phyloP scores from a whole-genome alignment of 139 green algal genomes.

The Pycnococcus provasolii region DNA sequence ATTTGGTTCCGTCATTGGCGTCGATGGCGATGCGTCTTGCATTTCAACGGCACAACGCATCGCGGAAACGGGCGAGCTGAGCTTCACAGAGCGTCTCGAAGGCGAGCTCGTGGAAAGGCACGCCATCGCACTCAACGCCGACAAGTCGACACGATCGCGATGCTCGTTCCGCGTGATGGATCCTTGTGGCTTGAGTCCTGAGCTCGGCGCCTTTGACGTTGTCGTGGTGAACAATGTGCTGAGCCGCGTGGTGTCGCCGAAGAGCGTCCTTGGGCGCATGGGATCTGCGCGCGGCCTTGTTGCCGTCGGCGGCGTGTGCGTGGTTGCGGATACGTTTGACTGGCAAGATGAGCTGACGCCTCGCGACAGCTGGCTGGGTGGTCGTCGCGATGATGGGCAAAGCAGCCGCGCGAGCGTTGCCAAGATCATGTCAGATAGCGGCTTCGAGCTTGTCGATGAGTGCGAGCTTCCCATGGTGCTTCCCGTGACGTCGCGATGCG shows the following conservation, averaged over 20 bases:
- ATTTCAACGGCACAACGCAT: neutral
- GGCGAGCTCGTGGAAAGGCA: neutral
- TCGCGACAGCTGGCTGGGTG: neutral
- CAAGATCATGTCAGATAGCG: neutral
- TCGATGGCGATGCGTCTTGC: constrained; percentile 49
- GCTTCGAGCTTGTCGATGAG: neutral
- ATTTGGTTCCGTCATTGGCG: constrained; percentile 53
- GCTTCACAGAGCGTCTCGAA: neutral
- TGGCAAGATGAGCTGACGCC: neutral
- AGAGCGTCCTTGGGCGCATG: constrained; percentile 5
- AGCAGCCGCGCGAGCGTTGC: neutral
- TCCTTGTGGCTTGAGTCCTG: neutral
- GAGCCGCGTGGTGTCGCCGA: neutral
- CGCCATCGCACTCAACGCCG: neutral
- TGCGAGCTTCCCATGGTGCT: neutral
- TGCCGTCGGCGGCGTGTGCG: constrained; percentile 1
- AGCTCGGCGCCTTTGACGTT: constrained; percentile 2
- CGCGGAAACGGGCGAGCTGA: neutral
- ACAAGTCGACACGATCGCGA: neutral
- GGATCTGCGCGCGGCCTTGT: neutral
- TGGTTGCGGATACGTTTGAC: constrained; percentile 1
- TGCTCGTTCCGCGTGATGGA: constrained; percentile 11
- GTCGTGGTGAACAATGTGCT: constrained; percentile 11
- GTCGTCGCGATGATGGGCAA: neutral
- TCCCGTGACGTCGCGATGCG: neutral